Base-by-base conservation (phyloP, 2,329 filamentous ascomycete genomes). In the Fusarium coffeatum region DNA sequence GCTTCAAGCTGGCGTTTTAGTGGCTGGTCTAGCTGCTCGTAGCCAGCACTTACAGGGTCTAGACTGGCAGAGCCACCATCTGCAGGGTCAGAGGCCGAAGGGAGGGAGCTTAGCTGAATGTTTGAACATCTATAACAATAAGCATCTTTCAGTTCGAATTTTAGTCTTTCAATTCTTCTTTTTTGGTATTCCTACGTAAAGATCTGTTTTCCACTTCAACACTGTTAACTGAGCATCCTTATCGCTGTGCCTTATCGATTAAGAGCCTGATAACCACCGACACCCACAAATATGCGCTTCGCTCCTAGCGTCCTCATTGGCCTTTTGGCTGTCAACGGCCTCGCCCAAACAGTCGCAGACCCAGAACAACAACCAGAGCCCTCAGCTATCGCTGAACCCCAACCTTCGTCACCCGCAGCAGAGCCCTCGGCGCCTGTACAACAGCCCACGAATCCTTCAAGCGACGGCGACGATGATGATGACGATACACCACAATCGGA, bases 281-380 rank as follows among this genome's bases (percentile, higher is more conserved):
- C n/a, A 46, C 20, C 11, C 32, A 18, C 5, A 20, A 27, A 55
- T 15, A 70, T 70, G 67, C 67, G 67, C 43, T 71, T 70, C 55
- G 40, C 67, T 32, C 47, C 50, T 45, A 64, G 63, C 40, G 50
- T 70, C 55, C 51, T 70, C 34, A 23, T 71, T 41, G 58, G 67
- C n/a, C 53, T 70, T 45, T 46, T 70, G 54, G 67, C 64, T 12
- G 58, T 37, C 13, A 57, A 71, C 15, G 67, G 67, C n/a, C 50
- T 70, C 16, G 53, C 57, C n/a, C 67, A 70, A 55, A 68, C 67
- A 37, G 43, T 30, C 12, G 45, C 54, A 8, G 67, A 45, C 20
- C 34, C 54, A 28, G 27, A 59, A n/a, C 53, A 59, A 23, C 23
- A 64, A 18, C 28, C 61, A 34, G 55, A 66, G 8, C 57, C 62